Evolutionary conservation across 768 basidiomycete species (phyloP), one percentile per base, ranked within the genome.

Genomic region (Pisolithus orientalis): DNA sequence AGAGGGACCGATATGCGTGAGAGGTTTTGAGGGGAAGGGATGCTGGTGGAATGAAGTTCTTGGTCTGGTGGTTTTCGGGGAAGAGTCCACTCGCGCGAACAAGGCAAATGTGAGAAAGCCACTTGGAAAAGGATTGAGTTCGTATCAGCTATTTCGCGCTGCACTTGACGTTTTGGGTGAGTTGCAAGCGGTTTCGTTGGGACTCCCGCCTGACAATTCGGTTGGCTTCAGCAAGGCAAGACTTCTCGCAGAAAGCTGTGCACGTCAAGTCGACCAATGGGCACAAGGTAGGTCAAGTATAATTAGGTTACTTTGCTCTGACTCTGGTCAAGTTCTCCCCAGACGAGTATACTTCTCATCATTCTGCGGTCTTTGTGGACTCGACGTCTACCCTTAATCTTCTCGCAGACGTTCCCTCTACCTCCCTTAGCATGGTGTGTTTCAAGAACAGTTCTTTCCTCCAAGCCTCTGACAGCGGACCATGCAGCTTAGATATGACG

Each of bases 71-170:
- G 66, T 90, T 51, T 68, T 72, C 34, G 94, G 93, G 3, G 89
- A 90, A 56, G 85, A 88, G 49, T 58, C 68, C 0, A 61, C 64
- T 14, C 66, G 61, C 2, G 58, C 65, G 47, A 53, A 59, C 38
- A 62, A 70, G 56, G 51, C 42, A 9, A 37, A 58, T 27, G 74
- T 71, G 49, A 73, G 82, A 50, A 82, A 75, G 61, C 77, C 83
- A 0, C 62, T 94, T 2, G 94, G 91, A 5, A 80, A 78, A 51
- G 89, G 92, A 2, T 64, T 97, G 58, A 94, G 90, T 55, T 89
- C 90, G 21, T 96, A 95, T 69, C 93, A 94, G 63, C 74, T 95
- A 28, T 87, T 97, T 66, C 81, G 87, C 58, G 91, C 88, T 32
- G 85, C 82, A 1, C 70, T 95, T 58, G 90, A 94, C 64, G 85